Conservation (phyloP, 495 filamentous ascomycete genomes). For the Penicillium manginii region DNA sequence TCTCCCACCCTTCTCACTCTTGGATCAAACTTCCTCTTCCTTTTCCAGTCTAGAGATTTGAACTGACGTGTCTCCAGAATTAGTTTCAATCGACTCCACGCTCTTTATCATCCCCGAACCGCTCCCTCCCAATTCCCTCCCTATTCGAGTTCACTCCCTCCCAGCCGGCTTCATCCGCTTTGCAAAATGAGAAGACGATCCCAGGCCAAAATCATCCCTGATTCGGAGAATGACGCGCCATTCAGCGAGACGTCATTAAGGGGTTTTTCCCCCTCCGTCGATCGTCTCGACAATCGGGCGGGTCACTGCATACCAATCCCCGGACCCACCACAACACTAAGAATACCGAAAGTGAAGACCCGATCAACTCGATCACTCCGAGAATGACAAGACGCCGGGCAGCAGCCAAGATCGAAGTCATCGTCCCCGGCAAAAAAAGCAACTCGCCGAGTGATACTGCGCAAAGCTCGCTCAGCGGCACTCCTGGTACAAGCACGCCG, state of each 20-base stretch:
- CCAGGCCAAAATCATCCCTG: conserved; percentile 19
- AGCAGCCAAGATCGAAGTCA: conserved; percentile 36
- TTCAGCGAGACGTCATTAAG: conserved; percentile 22
- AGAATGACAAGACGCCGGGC: background rate
- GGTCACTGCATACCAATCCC: conserved; percentile 25
- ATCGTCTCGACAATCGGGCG: conserved; percentile 30
- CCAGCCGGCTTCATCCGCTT: background rate
- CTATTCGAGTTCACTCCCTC: background rate
- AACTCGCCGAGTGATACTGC: conserved; percentile 27
- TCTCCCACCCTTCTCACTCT: no score
- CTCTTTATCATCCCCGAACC: background rate
- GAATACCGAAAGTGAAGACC: conserved; percentile 21
- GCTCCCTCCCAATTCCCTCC: background rate
- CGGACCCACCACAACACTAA: conserved; percentile 22
- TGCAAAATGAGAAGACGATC: conserved; percentile 21
- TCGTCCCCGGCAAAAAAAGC: conserved; percentile 39
- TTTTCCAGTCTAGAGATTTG: no score
- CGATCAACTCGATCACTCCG: conserved; percentile 6
- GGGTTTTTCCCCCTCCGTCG: conserved; percentile 23
- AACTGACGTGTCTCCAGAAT: no score
- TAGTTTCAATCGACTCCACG: background rate
- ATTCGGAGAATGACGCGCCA: conserved; percentile 29
- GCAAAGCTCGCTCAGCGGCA: conserved; percentile 43
- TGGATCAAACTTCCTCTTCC: no score
- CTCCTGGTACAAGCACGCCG: conserved; percentile 71